These are phyloP conservation scores for Sphagnurus paluster DNA, from an alignment of 1,284 basidiomycete species.

Conservation along the genomic window DNA sequence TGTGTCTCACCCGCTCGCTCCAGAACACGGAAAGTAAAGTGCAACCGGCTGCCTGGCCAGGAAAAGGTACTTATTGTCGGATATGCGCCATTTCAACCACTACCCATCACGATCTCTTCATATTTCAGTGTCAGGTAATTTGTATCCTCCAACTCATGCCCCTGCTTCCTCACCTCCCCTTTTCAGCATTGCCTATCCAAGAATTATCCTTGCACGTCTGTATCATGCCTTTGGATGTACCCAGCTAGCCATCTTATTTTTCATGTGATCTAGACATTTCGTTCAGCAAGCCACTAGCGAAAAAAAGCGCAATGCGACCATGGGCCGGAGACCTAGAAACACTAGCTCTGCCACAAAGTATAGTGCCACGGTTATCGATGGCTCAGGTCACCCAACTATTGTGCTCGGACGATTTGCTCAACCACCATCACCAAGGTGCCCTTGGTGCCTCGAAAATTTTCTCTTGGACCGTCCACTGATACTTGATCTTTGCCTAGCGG, in stretches of 20 bases:
- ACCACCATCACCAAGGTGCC: conserved; percentile 24
- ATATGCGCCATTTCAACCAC: conserved; percentile 6
- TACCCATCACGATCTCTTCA: conserved; percentile 15
- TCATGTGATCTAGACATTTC: conserved; percentile 51
- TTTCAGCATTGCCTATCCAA: conserved; percentile 75
- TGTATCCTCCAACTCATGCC: conserved; percentile 12
- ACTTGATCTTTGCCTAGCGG: conserved; percentile 24
- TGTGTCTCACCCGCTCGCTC: conserved; percentile 22
- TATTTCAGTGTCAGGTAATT: conserved; percentile 60
- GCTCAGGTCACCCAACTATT: conserved; percentile 22
- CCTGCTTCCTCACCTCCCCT: conserved; percentile 6
- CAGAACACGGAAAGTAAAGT: conserved; percentile 82
- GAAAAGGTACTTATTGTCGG: conserved; percentile 60
- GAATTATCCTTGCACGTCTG: conserved; percentile 82
- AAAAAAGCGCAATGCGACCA: conserved; percentile 65
- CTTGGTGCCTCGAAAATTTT: conserved; percentile 17
- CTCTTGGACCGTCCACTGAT: conserved; percentile 23
- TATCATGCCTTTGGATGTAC: conserved; percentile 23
- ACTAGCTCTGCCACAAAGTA: conserved; percentile 49
- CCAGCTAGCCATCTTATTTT: conserved; percentile 20
- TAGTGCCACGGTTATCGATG: conserved; percentile 25
- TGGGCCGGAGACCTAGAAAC: conserved; percentile 62
- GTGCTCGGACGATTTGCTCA: conserved; percentile 24
- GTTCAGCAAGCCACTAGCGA: conserved; percentile 81
- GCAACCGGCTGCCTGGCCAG: conserved; percentile 72